Conservation (phyloP, 108 stramenopile genomes). For the Licmophora abbreviata region DNA sequence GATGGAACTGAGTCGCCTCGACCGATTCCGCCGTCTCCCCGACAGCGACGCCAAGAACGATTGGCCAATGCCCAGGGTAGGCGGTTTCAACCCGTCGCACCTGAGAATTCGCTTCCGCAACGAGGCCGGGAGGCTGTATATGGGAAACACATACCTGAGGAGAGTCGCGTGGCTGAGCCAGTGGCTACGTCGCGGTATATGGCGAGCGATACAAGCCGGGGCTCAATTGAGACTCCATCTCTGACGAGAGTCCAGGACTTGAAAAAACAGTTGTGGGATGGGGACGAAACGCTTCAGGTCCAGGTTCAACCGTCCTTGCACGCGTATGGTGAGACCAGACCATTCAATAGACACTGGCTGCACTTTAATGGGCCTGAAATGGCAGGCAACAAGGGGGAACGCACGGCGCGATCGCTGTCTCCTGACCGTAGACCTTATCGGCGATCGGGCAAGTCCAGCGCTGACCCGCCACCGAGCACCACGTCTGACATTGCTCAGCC, state of each 20-base stretch:
- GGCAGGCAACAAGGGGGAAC: conserved; percentile 1
- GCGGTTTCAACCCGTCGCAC: too few species aligned
- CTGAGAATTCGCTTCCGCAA: too few species aligned
- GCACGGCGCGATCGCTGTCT: conserved; percentile 14
- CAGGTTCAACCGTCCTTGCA: conserved; percentile 3
- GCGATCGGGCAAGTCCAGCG: background rate
- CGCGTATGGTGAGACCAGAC: background rate
- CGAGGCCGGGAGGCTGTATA: too few species aligned
- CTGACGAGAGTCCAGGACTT: conserved; percentile 13
- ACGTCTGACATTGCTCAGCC: background rate
- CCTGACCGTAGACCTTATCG: conserved; percentile 7
- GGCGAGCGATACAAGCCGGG: too few species aligned
- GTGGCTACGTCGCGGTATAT: too few species aligned
- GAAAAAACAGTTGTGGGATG: conserved; percentile 32
- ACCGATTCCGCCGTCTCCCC: too few species aligned
- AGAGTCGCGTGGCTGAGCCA: too few species aligned
- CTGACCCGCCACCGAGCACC: background rate
- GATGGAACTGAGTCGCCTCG: too few species aligned
- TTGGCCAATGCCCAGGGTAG: too few species aligned
- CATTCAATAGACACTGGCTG: background rate
- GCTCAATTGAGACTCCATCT: conserved; percentile 30
- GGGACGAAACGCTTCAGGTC: conserved; percentile 26
- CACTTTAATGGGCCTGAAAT: conserved; percentile 2
- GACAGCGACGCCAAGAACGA: too few species aligned
- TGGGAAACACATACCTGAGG: too few species aligned